Base-by-base conservation (phyloP, 352 stramenopile species). In the Phytopythium sindhum region DNA sequence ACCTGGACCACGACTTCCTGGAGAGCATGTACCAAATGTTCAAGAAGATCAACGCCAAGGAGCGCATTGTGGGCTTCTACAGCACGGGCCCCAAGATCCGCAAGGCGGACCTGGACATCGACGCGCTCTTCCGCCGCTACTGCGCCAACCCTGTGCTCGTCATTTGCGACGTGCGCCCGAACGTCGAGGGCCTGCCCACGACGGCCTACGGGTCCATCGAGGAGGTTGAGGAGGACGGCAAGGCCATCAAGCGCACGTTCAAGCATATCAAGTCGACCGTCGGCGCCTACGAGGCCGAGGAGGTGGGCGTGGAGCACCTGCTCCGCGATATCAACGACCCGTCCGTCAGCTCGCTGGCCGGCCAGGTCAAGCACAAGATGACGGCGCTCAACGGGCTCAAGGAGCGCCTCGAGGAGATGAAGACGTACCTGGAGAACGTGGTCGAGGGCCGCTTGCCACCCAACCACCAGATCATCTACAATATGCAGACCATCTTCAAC, bases 401-500 rank as follows among this genome's bases (percentile, higher is more conserved):
- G 60, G 91, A 94, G 51, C 84, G 93, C 56, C 80, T 99, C n/a
- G 86, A 98, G 50, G 97, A 99, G 80, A 99, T 99, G 90, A 97
- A 99, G 73, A 86, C 88, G 72, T 99, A 99, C 74, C 76, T 99
- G 29, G 89, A 98, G 73, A 93, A 96, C 57, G 93, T 98, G 23
- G 86, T 97, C 15, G 80, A 81, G 11, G 90, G 86, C 31, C 77
- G 74, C 21, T 63, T 93, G 56, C 86, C 86, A 39, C 73, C 79
- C 29, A 94, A 94, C 72, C 80, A 94, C 72, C 86, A 94, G 67
- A 99, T 99, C 82, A 90, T 99, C 64, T 99, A 98, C 86, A 99
- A 99, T 82, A 97, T 99, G 87, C 98, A 99, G 85, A 98, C 95
- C n/a, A 99, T 99, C 72, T 97, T 99, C 73, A 99, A 99, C 76